A percentile compares a stretch with the other conserved stretches of the same genome.
phyloP scores from a whole-genome alignment of 2,329 filamentous ascomycete species.

The Sporothrix protearum region DNA sequence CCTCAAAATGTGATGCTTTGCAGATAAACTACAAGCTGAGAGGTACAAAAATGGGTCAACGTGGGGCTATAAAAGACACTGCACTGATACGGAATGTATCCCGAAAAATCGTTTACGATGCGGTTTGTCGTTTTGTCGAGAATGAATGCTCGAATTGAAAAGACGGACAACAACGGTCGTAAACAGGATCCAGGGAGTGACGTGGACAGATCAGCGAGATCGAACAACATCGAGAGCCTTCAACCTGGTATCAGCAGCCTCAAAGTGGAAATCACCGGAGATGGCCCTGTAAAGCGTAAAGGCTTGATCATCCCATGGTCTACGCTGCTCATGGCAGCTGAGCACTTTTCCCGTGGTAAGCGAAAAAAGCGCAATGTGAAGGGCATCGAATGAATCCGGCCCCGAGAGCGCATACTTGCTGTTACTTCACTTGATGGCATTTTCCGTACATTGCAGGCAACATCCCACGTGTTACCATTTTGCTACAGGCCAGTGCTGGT shows the following conservation, averaged over 20 bases:
- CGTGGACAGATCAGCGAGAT: too few relatives aligned
- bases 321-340: background rate
- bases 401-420: background rate
- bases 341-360: background rate
- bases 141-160: too few relatives aligned
- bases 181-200: too few relatives aligned
- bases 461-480: background rate
- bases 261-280: too few relatives aligned
- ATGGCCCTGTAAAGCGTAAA: background rate
- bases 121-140: too few relatives aligned
- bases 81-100: too few relatives aligned
- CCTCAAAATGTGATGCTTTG: too few relatives aligned
- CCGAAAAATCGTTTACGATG: too few relatives aligned
- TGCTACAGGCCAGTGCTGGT: background rate
- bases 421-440: background rate
- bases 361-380: background rate
- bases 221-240: too few relatives aligned
- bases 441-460: background rate
- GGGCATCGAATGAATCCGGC: background rate
- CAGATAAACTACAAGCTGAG: background rate
- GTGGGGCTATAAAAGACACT: too few relatives aligned
- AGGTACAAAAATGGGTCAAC: background rate
- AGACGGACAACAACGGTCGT: too few relatives aligned
- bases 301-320: background rate
- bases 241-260: too few relatives aligned